Conservation (phyloP, 2,329 filamentous ascomycete genomes). For the Ceratocystis colombiana region DNA sequence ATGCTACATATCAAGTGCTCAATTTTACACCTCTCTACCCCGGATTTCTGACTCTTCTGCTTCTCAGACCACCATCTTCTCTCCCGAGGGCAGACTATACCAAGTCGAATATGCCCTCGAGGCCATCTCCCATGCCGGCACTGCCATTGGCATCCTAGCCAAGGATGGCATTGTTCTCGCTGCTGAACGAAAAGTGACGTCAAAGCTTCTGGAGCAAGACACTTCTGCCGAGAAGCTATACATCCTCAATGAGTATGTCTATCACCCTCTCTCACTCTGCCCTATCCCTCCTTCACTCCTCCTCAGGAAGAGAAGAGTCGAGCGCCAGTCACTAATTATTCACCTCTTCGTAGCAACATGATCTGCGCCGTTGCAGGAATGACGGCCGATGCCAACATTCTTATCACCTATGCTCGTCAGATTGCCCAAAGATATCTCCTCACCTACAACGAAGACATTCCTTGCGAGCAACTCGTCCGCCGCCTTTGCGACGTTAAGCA, state of each 20-base stretch:
- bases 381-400: constrained; percentile 98
- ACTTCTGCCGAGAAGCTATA: constrained; percentile 99
- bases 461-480: constrained; percentile 95
- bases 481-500: constrained; percentile 96
- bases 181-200: constrained; percentile 96
- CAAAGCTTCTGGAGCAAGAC: constrained; percentile 97
- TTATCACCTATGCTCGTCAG: constrained; percentile 99
- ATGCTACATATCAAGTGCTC: background rate
- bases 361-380: constrained; percentile 98
- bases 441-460: constrained; percentile 99
- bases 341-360: constrained; percentile 66
- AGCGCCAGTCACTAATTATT: background rate
- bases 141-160: constrained; percentile 89
- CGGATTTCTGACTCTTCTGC: background rate
- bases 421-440: constrained; percentile 94
- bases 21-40: background rate
- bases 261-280: background rate
- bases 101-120: constrained; percentile 99
- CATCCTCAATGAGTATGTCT: constrained; percentile 84
- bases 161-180: constrained; percentile 98
- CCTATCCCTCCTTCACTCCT: background rate
- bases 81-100: constrained; percentile 93
- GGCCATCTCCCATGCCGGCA: constrained; percentile 96
- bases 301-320: background rate
- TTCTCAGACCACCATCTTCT: constrained; percentile 93